Base-by-base conservation (phyloP, 148 eudicot genomes). In the Gaultheria prostrata region DNA sequence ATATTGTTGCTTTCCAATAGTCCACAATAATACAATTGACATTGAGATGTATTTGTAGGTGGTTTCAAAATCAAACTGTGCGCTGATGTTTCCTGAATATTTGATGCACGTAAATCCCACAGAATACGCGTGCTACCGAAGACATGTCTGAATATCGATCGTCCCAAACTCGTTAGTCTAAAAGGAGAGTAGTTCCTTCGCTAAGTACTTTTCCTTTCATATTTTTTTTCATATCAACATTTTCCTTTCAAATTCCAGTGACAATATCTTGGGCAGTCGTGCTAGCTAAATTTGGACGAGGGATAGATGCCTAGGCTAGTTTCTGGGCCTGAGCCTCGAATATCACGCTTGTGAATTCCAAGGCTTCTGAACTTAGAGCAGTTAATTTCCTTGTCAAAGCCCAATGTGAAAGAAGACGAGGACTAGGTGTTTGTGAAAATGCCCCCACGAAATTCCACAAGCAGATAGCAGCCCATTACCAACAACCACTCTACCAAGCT, bases 341-440 rank as follows among this genome's bases (percentile, higher is more conserved):
- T 49, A 50, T 2, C 10, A 50, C 10, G 17, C 15, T 9, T 21
- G 65, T 59, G 12, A 59, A 21, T 6, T 7, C n/a, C 26, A 21
- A 21, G 11, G 24, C 26, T 21, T 59, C 21, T 7, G 65, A 59
- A 20, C n/a, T 56, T 20, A 39, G 8, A 20, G 65, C 65, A 59
- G 65, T 20, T 59, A 1, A 18, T 59, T 59, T 59, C 65, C 53
- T 26, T 32, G 8, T 32, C 45, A 18, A 30, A 33, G 8, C n/a
- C 45, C 45, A 10, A 32, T 32, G 7, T 33, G 45, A 39, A 72
- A 72, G 49, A 72, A 35, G 20, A 77, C 18, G 67, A 81, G 18
- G 76, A 87, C 79, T 78, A 86, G 35, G 80, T 88, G 92, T 87
- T 89, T 57, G 93, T n/a, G 26, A 83, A 86, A 90, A 91, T 93